Conservation (phyloP, 257 asterid genomes). For the Primulina tabacum region DNA sequence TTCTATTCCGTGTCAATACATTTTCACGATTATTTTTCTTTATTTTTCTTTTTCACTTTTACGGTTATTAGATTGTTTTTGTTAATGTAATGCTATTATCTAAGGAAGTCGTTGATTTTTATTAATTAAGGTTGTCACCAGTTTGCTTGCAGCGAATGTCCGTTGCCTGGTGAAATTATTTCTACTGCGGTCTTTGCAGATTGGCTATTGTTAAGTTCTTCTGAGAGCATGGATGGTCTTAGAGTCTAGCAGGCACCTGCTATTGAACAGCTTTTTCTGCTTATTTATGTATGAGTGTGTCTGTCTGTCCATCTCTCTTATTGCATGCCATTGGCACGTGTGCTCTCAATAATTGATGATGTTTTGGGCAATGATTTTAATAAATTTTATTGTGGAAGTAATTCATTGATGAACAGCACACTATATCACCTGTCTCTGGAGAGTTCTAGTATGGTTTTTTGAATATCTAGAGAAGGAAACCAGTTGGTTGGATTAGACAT, state of each 20-base stretch:
- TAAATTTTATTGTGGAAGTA: not conserved
- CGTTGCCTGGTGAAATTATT: conserved; percentile 51
- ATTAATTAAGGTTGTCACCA: conserved; percentile 37
- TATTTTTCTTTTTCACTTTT: too few species aligned
- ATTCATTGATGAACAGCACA: not conserved
- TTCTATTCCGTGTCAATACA: not conserved
- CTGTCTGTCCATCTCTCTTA: not conserved
- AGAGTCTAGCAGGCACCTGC: conserved; percentile 77
- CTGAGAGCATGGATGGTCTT: conserved; percentile 74
- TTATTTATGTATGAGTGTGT: conserved; percentile 9
- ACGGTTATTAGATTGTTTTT: not conserved
- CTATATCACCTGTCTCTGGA: not conserved
- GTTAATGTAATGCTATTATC: conserved; percentile 1
- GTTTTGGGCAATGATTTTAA: not conserved
- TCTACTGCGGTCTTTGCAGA: conserved; percentile 57
- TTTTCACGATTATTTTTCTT: not conserved
- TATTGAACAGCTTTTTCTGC: conserved; percentile 49
- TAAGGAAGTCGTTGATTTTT: not conserved
- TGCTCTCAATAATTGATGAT: not conserved
- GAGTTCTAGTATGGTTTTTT: not conserved
- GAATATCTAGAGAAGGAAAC: not conserved
- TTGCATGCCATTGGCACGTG: not conserved
- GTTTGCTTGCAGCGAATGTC: conserved; percentile 43
- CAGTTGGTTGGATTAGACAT: not conserved
- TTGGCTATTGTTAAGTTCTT: conserved; percentile 62